phyloP scores from a whole-genome alignment of 345 rosid genomes.

The Salix caprea region DNA sequence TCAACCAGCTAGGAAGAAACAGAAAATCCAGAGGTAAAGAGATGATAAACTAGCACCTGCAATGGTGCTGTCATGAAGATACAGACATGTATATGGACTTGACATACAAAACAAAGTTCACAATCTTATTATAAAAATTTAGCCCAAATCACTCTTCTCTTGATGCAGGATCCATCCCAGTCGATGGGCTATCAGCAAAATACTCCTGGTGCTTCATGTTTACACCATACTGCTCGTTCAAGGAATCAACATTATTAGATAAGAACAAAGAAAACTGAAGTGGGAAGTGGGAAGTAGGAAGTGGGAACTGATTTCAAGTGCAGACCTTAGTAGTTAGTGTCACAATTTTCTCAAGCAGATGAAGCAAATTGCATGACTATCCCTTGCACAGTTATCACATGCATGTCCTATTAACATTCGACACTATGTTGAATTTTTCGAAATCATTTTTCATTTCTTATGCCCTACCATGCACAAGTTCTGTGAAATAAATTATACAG shows the following conservation, averaged over 20 bases:
- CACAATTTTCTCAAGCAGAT: background rate
- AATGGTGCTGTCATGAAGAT: too few relatives aligned
- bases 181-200: conserved; percentile 70
- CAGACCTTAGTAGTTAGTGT: too few relatives aligned
- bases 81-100: too few relatives aligned
- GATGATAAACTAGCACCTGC: too few relatives aligned
- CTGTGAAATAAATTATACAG: background rate
- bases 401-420: background rate
- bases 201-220: conserved; percentile 92
- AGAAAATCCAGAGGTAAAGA: too few relatives aligned
- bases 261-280: too few relatives aligned
- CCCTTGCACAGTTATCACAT: background rate
- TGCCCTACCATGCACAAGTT: background rate
- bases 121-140: too few relatives aligned
- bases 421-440: background rate
- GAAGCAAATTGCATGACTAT: background rate
- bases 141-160: conserved; percentile 14
- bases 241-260: too few relatives aligned
- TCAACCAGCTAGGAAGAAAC: too few relatives aligned
- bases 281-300: too few relatives aligned
- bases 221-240: conserved; percentile 64
- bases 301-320: too few relatives aligned
- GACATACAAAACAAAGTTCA: too few relatives aligned
- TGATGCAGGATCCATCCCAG: conserved; percentile 60
- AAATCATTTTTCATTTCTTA: background rate